A percentile compares a stretch with the other conserved stretches of the same genome.
Conservation (phyloP, 805 yeast genomes). For the Candida suzukii region DNA sequence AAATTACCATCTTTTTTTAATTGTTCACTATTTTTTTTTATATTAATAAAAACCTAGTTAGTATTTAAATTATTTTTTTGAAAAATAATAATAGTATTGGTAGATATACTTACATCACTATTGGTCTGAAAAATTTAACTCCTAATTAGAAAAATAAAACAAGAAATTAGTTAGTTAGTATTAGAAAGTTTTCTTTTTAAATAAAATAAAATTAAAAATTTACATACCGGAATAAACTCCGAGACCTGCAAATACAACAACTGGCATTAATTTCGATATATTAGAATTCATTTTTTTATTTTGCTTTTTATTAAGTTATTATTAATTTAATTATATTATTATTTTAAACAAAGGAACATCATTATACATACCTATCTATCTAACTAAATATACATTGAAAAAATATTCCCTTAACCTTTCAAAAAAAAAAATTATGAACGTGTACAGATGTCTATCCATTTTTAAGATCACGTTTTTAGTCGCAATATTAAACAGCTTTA, state of each 20-base stretch:
- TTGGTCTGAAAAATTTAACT: conserved; percentile 65
- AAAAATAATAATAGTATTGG: background rate
- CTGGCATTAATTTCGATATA: conserved; percentile 14
- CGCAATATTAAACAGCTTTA: conserved; percentile 9
- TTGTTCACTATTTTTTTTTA: conserved; percentile 46
- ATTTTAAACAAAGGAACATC: too few species aligned
- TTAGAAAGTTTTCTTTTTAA: too few species aligned
- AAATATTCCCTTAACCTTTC: too few species aligned
- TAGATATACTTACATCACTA: conserved; percentile 46
- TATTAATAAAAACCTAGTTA: conserved; percentile 4
- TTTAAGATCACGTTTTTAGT: too few species aligned
- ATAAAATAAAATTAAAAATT: too few species aligned
- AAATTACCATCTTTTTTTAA: conserved; percentile 59
- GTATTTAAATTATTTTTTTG: background rate
- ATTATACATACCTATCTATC: too few species aligned
- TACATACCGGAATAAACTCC: conserved; percentile 39
- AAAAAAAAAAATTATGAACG: too few species aligned
- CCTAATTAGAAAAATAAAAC: conserved; percentile 26
- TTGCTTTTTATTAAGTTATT: too few species aligned
- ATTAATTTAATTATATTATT: too few species aligned
- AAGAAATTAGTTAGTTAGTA: background rate
- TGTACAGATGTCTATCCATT: too few species aligned
- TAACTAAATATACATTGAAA: too few species aligned
- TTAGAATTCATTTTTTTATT: conserved; percentile 4
- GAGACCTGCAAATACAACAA: conserved; percentile 21